A percentile compares a stretch with the other conserved stretches of the same genome.
Evolutionary conservation across 1,139 yeast species (phyloP).

Genomic region (Geotrichum histeridarum): DNA sequence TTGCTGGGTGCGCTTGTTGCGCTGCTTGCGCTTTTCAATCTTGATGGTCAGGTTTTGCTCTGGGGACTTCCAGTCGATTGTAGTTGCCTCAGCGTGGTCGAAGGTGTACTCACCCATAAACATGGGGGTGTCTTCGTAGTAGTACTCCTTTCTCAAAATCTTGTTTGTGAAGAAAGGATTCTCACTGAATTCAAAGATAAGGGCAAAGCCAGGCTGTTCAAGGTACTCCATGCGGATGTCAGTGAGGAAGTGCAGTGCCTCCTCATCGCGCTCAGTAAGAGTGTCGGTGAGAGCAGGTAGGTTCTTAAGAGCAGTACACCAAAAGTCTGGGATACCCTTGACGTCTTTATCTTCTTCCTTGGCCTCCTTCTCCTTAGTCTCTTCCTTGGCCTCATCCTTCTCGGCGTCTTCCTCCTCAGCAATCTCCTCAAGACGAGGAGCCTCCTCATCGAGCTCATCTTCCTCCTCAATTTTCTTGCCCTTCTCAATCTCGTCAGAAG

Average conservation of each 20-base stretch:
- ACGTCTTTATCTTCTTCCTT: constrained; percentile 43
- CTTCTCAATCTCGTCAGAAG: constrained; percentile 65
- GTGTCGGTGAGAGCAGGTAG: constrained; percentile 76
- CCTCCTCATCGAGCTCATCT: constrained; percentile 41
- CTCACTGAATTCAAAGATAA: constrained; percentile 71
- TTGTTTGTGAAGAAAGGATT: constrained; percentile 77
- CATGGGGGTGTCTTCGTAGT: constrained; percentile 42
- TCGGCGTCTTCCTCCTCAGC: constrained; percentile 32
- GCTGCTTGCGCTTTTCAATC: constrained; percentile 93
- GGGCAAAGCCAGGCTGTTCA: constrained; percentile 83
- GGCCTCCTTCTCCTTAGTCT: constrained; percentile 45
- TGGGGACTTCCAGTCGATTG: constrained; percentile 76
- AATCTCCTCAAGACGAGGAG: constrained; percentile 46
- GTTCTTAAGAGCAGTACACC: constrained; percentile 94
- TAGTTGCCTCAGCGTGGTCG: constrained; percentile 92
- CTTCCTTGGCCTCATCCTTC: constrained; percentile 31
- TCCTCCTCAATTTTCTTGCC: constrained; percentile 62
- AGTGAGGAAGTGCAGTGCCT: constrained; percentile 61
- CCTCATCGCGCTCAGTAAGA: constrained; percentile 86
- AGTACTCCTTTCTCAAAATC: constrained; percentile 75
- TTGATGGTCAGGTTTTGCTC: constrained; percentile 78
- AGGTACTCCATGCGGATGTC: constrained; percentile 81
- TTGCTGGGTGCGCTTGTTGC: constrained; percentile 95
- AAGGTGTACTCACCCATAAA: constrained; percentile 94
- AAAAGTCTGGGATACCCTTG: constrained; percentile 86